These are phyloP conservation scores for Selaginella moellendorffii DNA, from an alignment of 75 land plant species.

Conservation along the genomic window DNA sequence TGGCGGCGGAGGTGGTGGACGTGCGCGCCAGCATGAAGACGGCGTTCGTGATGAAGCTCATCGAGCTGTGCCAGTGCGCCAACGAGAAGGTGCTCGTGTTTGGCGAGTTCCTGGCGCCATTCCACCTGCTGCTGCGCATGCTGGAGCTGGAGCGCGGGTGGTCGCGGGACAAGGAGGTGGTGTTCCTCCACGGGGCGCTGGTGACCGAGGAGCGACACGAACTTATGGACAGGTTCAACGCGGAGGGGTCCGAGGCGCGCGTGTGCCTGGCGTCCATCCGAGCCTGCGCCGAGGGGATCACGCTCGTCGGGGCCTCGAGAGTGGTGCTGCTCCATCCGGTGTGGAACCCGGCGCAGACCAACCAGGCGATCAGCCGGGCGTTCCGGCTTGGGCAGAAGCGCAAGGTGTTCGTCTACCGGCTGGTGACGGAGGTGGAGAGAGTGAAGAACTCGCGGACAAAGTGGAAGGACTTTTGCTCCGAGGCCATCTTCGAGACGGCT, in stretches of 20 bases:
- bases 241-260: background rate
- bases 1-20: background rate
- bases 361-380: slow-evolving; percentile 2
- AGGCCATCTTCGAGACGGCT: slow-evolving; percentile 33
- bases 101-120: slow-evolving; percentile 46
- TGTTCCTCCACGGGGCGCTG: slow-evolving; percentile 48
- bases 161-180: slow-evolving; percentile 45
- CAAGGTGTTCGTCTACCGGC: slow-evolving; percentile 4
- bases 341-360: background rate
- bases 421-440: slow-evolving; percentile 33
- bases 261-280: background rate
- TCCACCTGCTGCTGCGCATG: slow-evolving; percentile 30
- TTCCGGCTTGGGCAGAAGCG: slow-evolving; percentile 7
- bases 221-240: background rate
- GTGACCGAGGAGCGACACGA: background rate
- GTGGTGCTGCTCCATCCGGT: background rate
- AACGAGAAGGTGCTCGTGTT: slow-evolving; percentile 31
- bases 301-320: background rate
- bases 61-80: background rate
- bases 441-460: slow-evolving; percentile 37
- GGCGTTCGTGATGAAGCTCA: background rate
- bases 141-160: slow-evolving; percentile 27
- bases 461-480: slow-evolving; percentile 39
- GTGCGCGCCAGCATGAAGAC: background rate
- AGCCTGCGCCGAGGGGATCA: slow-evolving; percentile 4